A percentile compares a stretch with the other conserved stretches of the same genome.
Evolutionary conservation across 169 alveolate genomes (phyloP).

Genomic region (Toxoplasma gondii): DNA sequence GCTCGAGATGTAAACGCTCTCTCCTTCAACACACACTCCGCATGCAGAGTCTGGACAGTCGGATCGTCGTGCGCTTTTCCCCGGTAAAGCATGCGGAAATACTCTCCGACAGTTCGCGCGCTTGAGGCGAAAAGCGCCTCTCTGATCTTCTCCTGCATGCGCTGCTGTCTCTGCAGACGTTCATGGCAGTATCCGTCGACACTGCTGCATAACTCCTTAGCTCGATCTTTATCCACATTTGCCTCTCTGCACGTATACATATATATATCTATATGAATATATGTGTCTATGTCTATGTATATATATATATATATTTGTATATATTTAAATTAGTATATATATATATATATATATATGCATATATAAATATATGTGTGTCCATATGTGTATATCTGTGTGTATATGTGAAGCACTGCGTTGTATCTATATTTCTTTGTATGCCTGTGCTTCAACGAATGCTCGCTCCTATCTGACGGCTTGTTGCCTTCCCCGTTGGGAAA

Average conservation of each 20-base stretch:
- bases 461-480: too few relatives aligned
- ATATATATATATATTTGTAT: not conserved
- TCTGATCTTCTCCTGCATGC: not conserved
- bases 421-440: not conserved
- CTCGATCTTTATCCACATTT: too few relatives aligned
- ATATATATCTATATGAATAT: not conserved
- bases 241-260: not conserved
- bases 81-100: not conserved
- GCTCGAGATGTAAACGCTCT: not conserved
- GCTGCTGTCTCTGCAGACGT: not conserved
- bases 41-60: slow-evolving; percentile 24
- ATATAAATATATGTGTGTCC: not conserved
- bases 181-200: not conserved
- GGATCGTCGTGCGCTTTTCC: not conserved
- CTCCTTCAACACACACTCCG: slow-evolving; percentile 20
- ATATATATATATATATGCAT: not conserved
- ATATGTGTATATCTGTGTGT: not conserved
- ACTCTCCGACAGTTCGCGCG: not conserved
- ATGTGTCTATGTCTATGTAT: not conserved
- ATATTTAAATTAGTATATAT: too few relatives aligned
- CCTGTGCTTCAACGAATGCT: too few relatives aligned
- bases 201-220: too few relatives aligned
- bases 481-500: too few relatives aligned
- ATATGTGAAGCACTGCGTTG: not conserved
- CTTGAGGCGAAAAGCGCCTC: not conserved